Base-by-base conservation (phyloP, 2,329 filamentous ascomycete genomes). In the Drechslerella coelobrocha region DNA sequence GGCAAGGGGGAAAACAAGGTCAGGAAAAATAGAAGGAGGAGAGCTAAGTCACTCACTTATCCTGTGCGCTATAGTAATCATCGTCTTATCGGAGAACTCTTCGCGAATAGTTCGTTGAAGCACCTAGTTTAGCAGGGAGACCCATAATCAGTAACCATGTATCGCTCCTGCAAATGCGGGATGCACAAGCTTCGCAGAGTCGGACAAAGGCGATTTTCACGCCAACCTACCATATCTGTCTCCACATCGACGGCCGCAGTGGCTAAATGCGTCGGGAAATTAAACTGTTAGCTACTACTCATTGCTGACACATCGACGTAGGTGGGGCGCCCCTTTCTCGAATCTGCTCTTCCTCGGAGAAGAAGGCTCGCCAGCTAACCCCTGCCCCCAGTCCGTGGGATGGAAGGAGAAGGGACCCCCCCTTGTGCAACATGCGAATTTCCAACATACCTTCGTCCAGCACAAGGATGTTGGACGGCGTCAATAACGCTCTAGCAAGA, bases 21-120 rank as follows among this genome's bases (percentile, higher is more conserved):
- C 29, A 50, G 26, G 24, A 24, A 51, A 26, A n/a, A 43, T 37
- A 19, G 29, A 34, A 21, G 9, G 29, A n/a, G 37, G 26, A 37
- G 19, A 50, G 2, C 45, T 31, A 62, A n/a, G 23, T 31, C 50
- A 75, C 74, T 72, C 73, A 74, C 74, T 97, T 82, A 99, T 96
- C 61, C 94, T 88, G 81, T 99, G 94, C 24, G 94, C 94, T 76
- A 99, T 96, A 0, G 94, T 99, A 79, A 99, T 96, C 79, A 99
- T 97, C 37, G 94, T 99, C 59, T 91, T 87, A 79, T 97, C 91
- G 72, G 88, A 84, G 81, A 99, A 99, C 61, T 74, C 66, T 39
- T 75, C 73, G 23, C 74, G 73, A 75, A 68, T 74, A 27, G 57
- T 59, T 17, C 51, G 29, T 54, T 71, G 66, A 47, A 71, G 41